Percentiles rank a stretch among this genome's conserved stretches.
Conservation (phyloP, 306 rosid species). For the Vigna trinervia region DNA sequence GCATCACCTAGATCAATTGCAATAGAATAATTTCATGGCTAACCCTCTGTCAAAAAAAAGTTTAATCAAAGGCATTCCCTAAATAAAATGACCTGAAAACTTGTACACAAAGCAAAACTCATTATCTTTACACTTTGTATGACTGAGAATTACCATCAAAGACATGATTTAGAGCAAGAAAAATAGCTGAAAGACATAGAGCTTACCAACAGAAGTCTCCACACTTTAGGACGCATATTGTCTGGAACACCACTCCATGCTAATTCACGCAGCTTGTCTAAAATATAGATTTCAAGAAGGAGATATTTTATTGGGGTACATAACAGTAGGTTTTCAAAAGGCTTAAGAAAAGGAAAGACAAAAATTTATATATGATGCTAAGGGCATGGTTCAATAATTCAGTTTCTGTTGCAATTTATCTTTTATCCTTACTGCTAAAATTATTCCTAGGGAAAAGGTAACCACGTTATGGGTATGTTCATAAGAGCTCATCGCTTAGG, state of each 20-base stretch:
- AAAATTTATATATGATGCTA: not conserved
- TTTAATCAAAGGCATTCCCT: not conserved
- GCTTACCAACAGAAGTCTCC: conserved; percentile 94
- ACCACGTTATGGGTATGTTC: conserved; percentile 6
- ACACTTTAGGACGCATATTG: conserved; percentile 77
- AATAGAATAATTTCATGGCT: conserved; percentile 29
- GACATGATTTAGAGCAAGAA: conserved; percentile 15
- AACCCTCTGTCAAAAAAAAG: not conserved
- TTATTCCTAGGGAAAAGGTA: not conserved
- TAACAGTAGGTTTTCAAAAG: conserved; percentile 13
- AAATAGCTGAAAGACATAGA: conserved; percentile 32
- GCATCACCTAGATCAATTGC: conserved; percentile 19
- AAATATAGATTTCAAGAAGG: conserved; percentile 41
- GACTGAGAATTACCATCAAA: conserved; percentile 3
- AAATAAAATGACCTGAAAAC: conserved; percentile 18
- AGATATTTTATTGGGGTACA: not conserved
- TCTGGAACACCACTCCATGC: conserved; percentile 93
- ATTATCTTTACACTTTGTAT: not conserved
- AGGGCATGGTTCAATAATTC: not conserved
- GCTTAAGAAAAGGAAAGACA: not conserved
- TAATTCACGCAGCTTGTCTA: conserved; percentile 83
- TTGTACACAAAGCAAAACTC: not conserved
- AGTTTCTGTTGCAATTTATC: not conserved
- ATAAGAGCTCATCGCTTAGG: not conserved
- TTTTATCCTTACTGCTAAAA: conserved; percentile 10